Evolutionary conservation across 306 rosid species (phyloP), one percentile per base, ranked within the genome.

Genomic region (Nissolia schottii): DNA sequence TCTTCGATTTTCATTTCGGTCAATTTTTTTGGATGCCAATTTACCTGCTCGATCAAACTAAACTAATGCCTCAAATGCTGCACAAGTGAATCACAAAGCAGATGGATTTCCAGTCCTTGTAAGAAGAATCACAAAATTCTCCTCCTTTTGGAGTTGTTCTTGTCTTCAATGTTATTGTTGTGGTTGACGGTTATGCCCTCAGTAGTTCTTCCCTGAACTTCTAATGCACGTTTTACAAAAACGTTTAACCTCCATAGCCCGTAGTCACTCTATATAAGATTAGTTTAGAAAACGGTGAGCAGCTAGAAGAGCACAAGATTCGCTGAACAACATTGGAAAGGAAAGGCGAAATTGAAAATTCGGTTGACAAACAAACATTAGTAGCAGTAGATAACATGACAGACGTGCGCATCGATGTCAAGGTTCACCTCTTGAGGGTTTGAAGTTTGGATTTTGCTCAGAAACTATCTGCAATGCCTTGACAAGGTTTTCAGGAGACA

Each of bases 321-420:
- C 24, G 46, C 71, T 29, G 64, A 38, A 35, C 59, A 34, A 58
- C 11, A 40, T 13, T 12, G 40, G 56, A 27, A 11, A 71, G 14
- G 19, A 23, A 24, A 18, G 14, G 20, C 50, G 53, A 23, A 11
- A 22, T 23, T 57, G 53, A 53, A 41, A 43, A 73, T 13, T 25
- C n/a, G 18, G 25, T 48, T 11, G 62, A 53, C 20, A 48, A n/a
- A 13, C 10, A 60, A 59, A 48, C 45, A 40, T 51, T 27, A 67
- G 57, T 31, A 65, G 55, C 64, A 10, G 50, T 77, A 63, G 48
- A 53, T 28, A 56, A 22, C 32, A 64, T 23, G 13, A 53, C 19
- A 43, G 28, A 92, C 96, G 92, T 90, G 96, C 49, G 85, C 83
- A 62, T 92, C 91, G 10, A 90, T 84, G 80, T 93, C 89, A 31